Conservation (phyloP, 805 yeast species). For the Suhomyces sp. region DNA sequence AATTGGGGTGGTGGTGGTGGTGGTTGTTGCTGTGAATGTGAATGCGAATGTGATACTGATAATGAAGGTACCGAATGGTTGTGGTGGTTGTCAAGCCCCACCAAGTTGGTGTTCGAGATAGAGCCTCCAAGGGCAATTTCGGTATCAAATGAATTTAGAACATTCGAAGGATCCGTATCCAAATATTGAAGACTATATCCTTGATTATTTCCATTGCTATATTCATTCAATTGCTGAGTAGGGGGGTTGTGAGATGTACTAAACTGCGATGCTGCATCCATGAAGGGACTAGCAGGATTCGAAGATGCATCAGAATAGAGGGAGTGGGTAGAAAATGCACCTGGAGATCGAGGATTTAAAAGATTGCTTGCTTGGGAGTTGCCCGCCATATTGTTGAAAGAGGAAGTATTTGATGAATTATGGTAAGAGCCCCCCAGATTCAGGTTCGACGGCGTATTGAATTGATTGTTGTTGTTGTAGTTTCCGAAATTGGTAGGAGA, state of each 20-base stretch:
- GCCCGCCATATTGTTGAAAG: background rate
- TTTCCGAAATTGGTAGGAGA: slow-evolving; percentile 14
- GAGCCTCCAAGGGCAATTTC: slow-evolving; percentile 43
- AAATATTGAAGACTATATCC: slow-evolving; percentile 7
- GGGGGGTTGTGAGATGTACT: slow-evolving; percentile 15
- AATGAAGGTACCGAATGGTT: background rate
- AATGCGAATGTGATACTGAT: background rate
- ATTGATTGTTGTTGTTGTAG: slow-evolving; percentile 6
- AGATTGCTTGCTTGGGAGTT: slow-evolving; percentile 6
- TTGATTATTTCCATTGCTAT: slow-evolving; percentile 5
- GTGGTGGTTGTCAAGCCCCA: slow-evolving; percentile 8
- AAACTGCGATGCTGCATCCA: slow-evolving; percentile 36
- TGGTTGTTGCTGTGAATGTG: slow-evolving; percentile 1
- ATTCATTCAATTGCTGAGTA: slow-evolving; percentile 11
- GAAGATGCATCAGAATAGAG: slow-evolving; percentile 37
- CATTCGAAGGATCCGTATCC: slow-evolving; percentile 5
- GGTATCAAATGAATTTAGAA: slow-evolving; percentile 24
- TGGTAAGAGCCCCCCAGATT: background rate
- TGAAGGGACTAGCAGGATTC: slow-evolving; percentile 37
- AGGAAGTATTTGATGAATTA: background rate
- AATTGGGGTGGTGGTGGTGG: slow-evolving; percentile 8
- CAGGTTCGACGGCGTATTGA: background rate
- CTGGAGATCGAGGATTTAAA: slow-evolving; percentile 22
- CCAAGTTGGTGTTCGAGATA: slow-evolving; percentile 35
- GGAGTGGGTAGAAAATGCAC: slow-evolving; percentile 21